Percentiles rank a stretch among this genome's conserved stretches.
These are phyloP conservation scores for Combretum micranthum DNA, from an alignment of 345 rosid genomes.

Conservation along the genomic window DNA sequence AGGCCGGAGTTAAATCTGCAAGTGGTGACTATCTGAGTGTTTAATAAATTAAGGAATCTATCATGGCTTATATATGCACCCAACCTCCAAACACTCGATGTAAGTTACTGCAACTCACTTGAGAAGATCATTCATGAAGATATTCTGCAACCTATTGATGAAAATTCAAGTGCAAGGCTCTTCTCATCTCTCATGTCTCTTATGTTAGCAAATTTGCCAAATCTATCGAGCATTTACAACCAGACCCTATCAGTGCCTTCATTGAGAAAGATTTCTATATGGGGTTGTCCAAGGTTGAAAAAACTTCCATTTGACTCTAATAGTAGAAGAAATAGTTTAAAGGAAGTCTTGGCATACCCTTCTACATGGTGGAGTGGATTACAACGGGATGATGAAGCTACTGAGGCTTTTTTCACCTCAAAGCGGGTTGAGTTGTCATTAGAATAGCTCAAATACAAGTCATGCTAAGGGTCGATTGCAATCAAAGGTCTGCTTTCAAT, in stretches of 20 bases:
- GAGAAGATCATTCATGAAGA: slow-evolving; percentile 1
- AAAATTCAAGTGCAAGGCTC: background rate
- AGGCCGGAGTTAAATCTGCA: no score
- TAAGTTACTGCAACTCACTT: background rate
- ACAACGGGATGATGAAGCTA: slow-evolving; percentile 22
- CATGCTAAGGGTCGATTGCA: no score
- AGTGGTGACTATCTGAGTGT: no score
- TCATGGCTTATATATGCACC: background rate
- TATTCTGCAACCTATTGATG: background rate
- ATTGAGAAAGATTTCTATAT: background rate
- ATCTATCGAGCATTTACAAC: slow-evolving; percentile 7
- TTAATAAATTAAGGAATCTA: no score
- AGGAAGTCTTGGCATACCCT: slow-evolving; percentile 2
- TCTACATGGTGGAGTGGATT: slow-evolving; percentile 20
- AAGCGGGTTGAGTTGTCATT: no score
- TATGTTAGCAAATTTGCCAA: background rate
- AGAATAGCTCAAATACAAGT: no score
- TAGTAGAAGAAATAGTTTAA: slow-evolving; percentile 8
- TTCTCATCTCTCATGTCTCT: background rate
- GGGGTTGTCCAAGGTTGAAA: background rate
- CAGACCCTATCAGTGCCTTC: slow-evolving; percentile 9
- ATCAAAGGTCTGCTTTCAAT: no score
- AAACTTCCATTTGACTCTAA: no score
- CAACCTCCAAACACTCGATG: no score
- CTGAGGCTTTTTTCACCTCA: no score